Conservation (phyloP, 1,284 basidiomycete genomes). For the Cerioporus squamosus region DNA sequence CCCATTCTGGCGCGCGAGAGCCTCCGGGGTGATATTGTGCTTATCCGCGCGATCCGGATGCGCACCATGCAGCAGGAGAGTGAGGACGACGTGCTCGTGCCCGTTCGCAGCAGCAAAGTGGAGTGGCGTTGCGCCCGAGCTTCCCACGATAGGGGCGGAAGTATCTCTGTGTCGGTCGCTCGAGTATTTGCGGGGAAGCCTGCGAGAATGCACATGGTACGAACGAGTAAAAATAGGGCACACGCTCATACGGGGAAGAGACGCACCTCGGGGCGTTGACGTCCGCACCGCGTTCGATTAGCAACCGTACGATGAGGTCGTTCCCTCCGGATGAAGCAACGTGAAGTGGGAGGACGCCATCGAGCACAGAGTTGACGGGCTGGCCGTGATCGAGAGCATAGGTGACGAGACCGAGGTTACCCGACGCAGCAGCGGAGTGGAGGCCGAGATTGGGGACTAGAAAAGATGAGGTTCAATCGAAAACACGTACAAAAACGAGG, state of each 20-base stretch:
- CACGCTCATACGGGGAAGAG: background rate
- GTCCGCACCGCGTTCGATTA: slow-evolving; percentile 91
- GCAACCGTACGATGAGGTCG: slow-evolving; percentile 80
- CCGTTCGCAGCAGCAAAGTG: slow-evolving; percentile 95
- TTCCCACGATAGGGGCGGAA: slow-evolving; percentile 74
- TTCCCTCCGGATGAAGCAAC: slow-evolving; percentile 89
- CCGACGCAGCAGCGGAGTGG: slow-evolving; percentile 87
- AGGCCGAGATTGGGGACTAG: slow-evolving; percentile 85
- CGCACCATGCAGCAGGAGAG: slow-evolving; percentile 83
- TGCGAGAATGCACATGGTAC: slow-evolving; percentile 31
- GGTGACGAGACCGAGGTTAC: slow-evolving; percentile 86
- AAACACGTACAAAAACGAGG: background rate
- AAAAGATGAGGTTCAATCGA: slow-evolving; percentile 2
- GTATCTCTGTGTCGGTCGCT: slow-evolving; percentile 68
- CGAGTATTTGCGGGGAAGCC: slow-evolving; percentile 80
- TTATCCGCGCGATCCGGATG: slow-evolving; percentile 82
- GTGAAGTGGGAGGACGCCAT: slow-evolving; percentile 91
- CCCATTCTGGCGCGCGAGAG: slow-evolving; percentile 69
- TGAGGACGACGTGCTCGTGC: slow-evolving; percentile 73
- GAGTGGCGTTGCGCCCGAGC: slow-evolving; percentile 87
- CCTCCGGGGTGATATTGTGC: slow-evolving; percentile 82
- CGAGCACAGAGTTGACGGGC: slow-evolving; percentile 90
- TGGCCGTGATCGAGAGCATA: slow-evolving; percentile 92
- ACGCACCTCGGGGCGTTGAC: slow-evolving; percentile 85
- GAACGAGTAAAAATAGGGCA: background rate